Evolutionary conservation across 2,329 filamentous ascomycete genomes (phyloP).

Genomic region (Mariannaea elegans): DNA sequence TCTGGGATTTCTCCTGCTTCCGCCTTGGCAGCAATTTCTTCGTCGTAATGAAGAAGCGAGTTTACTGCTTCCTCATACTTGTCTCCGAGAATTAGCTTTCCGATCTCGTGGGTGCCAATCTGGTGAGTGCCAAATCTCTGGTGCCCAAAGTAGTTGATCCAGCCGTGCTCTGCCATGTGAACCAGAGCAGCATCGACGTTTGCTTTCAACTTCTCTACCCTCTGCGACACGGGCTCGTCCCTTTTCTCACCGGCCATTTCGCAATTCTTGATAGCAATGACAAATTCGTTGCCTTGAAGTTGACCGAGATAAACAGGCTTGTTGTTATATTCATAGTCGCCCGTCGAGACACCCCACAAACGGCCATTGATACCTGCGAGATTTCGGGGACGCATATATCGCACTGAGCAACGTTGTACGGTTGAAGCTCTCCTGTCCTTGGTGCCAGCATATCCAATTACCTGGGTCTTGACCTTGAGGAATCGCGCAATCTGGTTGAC

Average conservation of each 20-base stretch:
- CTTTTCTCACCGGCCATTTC: slow-evolving; percentile 59
- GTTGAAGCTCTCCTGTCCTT: slow-evolving; percentile 91
- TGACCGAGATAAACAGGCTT: slow-evolving; percentile 83
- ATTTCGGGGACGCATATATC: slow-evolving; percentile 60
- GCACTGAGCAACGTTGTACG: slow-evolving; percentile 79
- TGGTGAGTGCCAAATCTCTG: slow-evolving; percentile 93
- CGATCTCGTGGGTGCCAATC: slow-evolving; percentile 85
- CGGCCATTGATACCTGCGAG: slow-evolving; percentile 73
- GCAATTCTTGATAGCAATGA: slow-evolving; percentile 90
- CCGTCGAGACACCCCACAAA: slow-evolving; percentile 71
- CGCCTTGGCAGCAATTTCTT: slow-evolving; percentile 62
- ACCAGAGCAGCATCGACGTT: slow-evolving; percentile 67
- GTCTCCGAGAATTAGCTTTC: slow-evolving; percentile 82
- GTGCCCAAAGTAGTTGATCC: slow-evolving; percentile 98
- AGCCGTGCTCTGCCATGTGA: slow-evolving; percentile 77
- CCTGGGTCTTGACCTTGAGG: slow-evolving; percentile 77
- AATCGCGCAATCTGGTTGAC: slow-evolving; percentile 79
- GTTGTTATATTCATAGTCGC: slow-evolving; percentile 82
- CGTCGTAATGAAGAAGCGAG: slow-evolving; percentile 77
- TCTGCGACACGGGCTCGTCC: slow-evolving; percentile 37
- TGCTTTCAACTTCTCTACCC: slow-evolving; percentile 42
- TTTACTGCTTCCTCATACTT: slow-evolving; percentile 84
- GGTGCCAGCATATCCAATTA: slow-evolving; percentile 81
- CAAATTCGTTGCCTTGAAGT: slow-evolving; percentile 88
- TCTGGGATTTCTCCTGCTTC: slow-evolving; percentile 48